Conservation (phyloP, 345 rosid species). For the Boechera stricta region DNA sequence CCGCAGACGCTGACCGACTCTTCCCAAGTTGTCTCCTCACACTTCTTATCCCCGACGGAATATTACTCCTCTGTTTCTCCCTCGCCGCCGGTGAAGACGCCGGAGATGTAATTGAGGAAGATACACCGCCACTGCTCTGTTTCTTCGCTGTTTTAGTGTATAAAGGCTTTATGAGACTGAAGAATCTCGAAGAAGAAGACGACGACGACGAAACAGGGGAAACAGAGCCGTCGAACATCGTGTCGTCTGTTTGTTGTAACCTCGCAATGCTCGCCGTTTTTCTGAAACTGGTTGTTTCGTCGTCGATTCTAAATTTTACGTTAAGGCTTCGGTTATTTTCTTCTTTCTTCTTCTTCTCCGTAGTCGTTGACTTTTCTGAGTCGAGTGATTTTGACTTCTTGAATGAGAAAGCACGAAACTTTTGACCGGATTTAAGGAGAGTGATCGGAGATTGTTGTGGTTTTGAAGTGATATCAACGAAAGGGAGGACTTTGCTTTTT, state of each 20-base stretch:
- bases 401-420: slow-evolving; percentile 59
- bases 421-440: slow-evolving; percentile 66
- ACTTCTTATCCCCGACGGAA: slow-evolving; percentile 56
- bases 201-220: slow-evolving; percentile 23
- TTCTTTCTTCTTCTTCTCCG: slow-evolving; percentile 28
- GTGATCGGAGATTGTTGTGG: slow-evolving; percentile 72
- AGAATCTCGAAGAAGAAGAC: slow-evolving; percentile 47
- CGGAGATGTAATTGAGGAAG: slow-evolving; percentile 41
- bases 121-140: slow-evolving; percentile 22
- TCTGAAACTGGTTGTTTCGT: slow-evolving; percentile 29
- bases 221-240: slow-evolving; percentile 28
- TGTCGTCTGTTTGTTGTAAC: slow-evolving; percentile 18
- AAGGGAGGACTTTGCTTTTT: slow-evolving; percentile 75
- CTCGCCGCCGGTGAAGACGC: slow-evolving; percentile 56
- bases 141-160: slow-evolving; percentile 59
- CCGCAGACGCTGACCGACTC: slow-evolving; percentile 71
- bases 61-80: slow-evolving; percentile 55
- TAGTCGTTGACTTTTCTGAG: slow-evolving; percentile 33
- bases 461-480: slow-evolving; percentile 55
- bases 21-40: slow-evolving; percentile 66
- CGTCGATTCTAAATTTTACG: slow-evolving; percentile 54
- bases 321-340: slow-evolving; percentile 47
- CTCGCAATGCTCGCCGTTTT: slow-evolving; percentile 36
- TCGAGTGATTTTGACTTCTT: slow-evolving; percentile 59
- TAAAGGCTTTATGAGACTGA: slow-evolving; percentile 74